Base-by-base conservation (phyloP, 805 yeast genomes). In the Zygotorulaspora florentina region DNA sequence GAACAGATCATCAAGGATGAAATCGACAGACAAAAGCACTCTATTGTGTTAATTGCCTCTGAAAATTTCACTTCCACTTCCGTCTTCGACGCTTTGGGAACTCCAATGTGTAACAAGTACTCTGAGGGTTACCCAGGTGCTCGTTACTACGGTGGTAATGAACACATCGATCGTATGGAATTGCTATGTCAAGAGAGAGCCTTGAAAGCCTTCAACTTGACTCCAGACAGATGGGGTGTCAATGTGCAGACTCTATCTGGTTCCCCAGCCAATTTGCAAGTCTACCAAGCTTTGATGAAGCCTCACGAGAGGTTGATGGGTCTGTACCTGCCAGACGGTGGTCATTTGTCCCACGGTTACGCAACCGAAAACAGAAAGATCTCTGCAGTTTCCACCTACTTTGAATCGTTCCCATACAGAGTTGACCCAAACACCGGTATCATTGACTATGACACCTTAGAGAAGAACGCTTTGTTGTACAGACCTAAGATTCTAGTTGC, bases 101-200 rank as follows among this genome's bases (percentile, higher is more conserved):
- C 98, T 42, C 96, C 95, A 67, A 88, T 93, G 96, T 87, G 87
- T 69, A 93, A 93, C 81, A 93, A 93, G 76, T 93, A 93, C 75
- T 89, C 97, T 33, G 99, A 93, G 74, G 99, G 99, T 53, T 91
- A 93, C 74, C 99, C 99, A 50, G 98, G 98, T 56, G 97, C 95
- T 53, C 83, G 99, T 71, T 93, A 93, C 77, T 93, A 93, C 68
- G 99, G 99, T 70, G 98, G 98, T 68, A 93, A 93, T 70, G 95
- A 93, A 77, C 84, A 85, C 72, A 93, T 93, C 56, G 99, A 93
- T 74, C 82, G 86, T 69, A 88, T 90, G 66, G 99, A 93, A 74
- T 68, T 79, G 27, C 73, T 93, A 62, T 93, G 99, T 72, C 98
- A 90, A 75, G 73, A 85, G 63, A 85, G 99, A 72, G 99, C 99